Evolutionary conservation across 2,329 filamentous ascomycete genomes (phyloP).

Genomic region (Verruconis gallopava): DNA sequence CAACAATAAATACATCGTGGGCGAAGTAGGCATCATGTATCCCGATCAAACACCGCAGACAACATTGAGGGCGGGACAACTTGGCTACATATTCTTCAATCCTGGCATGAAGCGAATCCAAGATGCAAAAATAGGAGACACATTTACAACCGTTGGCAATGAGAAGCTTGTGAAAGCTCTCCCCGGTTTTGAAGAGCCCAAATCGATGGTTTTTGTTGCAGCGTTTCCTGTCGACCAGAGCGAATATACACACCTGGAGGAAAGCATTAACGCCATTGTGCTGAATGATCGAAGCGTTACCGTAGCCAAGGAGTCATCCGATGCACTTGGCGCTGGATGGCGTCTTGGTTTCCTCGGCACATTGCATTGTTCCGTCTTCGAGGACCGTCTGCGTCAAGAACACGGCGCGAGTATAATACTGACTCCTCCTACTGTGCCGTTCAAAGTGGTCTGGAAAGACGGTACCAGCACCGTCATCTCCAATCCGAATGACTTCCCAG

Average conservation of each 20-base stretch:
- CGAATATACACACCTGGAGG: constrained; percentile 75
- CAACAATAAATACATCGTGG: constrained; percentile 77
- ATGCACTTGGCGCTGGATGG: constrained; percentile 88
- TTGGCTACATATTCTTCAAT: constrained; percentile 95
- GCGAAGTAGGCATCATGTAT: constrained; percentile 95
- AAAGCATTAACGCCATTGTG: constrained; percentile 86
- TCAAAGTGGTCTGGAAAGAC: constrained; percentile 67
- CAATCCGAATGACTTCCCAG: constrained; percentile 81
- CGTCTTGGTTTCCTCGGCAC: constrained; percentile 91
- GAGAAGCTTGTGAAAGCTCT: constrained; percentile 67
- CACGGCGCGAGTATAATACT: constrained; percentile 93
- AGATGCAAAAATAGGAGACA: constrained; percentile 93
- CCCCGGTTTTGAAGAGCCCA: constrained; percentile 90
- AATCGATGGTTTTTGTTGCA: constrained; percentile 97
- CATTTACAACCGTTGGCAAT: constrained; percentile 69
- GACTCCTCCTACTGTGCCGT: constrained; percentile 88
- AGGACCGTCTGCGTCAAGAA: constrained; percentile 86
- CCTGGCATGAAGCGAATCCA: constrained; percentile 96
- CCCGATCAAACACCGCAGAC: constrained; percentile 74
- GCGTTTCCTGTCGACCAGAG: constrained; percentile 88
- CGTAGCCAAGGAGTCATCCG: constrained; percentile 84
- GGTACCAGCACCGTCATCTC: constrained; percentile 68
- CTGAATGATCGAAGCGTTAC: constrained; percentile 94
- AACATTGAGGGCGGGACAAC: constrained; percentile 74
- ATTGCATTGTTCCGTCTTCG: constrained; percentile 96